Percentiles rank a stretch among this genome's conserved stretches.
Evolutionary conservation across 1,284 basidiomycete genomes (phyloP).

Genomic region (Tilletiaria anomala): DNA sequence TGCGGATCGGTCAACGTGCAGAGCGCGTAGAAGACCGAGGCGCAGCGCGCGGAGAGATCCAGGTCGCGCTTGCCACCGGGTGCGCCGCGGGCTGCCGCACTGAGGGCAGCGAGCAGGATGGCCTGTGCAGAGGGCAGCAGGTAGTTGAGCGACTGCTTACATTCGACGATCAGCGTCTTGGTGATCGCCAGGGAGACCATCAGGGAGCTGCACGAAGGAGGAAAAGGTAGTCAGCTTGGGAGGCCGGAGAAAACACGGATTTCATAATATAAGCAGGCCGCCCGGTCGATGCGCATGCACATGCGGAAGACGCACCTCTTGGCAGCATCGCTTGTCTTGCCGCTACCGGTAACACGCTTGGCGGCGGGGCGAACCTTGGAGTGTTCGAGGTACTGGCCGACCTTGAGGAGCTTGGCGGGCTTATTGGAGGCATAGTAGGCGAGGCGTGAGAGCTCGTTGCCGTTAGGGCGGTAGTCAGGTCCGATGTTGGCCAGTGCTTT

Average conservation of each 20-base stretch:
- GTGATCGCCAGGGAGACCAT: constrained; percentile 76
- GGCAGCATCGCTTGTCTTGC: no score
- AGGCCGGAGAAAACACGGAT: no score
- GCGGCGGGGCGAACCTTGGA: no score
- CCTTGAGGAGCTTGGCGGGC: constrained; percentile 73
- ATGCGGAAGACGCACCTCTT: no score
- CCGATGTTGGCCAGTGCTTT: constrained; percentile 61
- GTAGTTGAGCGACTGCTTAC: constrained; percentile 67
- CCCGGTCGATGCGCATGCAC: no score
- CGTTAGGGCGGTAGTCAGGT: constrained; percentile 51
- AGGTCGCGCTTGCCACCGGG: constrained; percentile 47
- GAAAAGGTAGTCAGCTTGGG: no score
- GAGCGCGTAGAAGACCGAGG: constrained; percentile 75
- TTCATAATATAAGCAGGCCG: no score
- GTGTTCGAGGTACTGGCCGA: constrained; percentile 70
- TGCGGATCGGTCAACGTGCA: constrained; percentile 75
- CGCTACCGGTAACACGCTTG: no score
- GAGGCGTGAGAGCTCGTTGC: constrained; percentile 73
- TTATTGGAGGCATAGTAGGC: constrained; percentile 84
- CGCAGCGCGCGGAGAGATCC: constrained; percentile 68
- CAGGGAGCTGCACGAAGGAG: no score
- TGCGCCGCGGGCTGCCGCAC: constrained; percentile 43
- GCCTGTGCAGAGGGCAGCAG: constrained; percentile 64
- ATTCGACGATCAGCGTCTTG: constrained; percentile 72
- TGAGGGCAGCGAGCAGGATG: constrained; percentile 56